These are phyloP conservation scores for Udeniomyces megalosporus DNA, from an alignment of 768 basidiomycete genomes.

Conservation along the genomic window DNA sequence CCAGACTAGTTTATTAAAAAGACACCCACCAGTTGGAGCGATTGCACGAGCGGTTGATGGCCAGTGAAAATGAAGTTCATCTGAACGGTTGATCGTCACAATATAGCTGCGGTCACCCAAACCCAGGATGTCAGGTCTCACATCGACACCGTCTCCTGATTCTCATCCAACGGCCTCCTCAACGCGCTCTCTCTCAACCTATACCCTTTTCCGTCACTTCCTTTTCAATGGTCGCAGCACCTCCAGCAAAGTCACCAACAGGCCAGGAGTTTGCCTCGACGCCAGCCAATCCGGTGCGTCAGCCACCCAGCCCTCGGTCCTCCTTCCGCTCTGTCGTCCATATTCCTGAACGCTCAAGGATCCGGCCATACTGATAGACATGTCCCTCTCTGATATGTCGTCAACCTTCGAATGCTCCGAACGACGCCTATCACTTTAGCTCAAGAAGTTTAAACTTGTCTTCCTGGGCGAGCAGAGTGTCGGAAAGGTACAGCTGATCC, in stretches of 20 bases:
- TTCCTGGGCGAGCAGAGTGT: constrained; percentile 93
- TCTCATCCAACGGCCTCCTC: no score
- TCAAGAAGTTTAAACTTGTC: constrained; percentile 92
- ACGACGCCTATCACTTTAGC: constrained; percentile 28
- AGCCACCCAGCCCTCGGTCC: neutral
- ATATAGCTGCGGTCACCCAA: no score
- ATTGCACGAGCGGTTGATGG: no score
- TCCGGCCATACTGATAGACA: neutral
- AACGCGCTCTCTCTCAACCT: neutral
- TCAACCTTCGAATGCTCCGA: neutral
- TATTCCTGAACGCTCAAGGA: neutral
- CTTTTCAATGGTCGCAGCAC: constrained; percentile 4
- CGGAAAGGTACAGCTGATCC: constrained; percentile 41
- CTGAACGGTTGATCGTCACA: no score
- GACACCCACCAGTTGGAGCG: neutral
- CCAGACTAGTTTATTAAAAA: neutral
- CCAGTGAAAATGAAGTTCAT: no score
- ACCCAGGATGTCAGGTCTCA: no score
- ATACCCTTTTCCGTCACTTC: neutral
- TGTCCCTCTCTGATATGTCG: no score
- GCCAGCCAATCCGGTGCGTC: constrained; percentile 12
- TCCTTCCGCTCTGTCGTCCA: neutral
- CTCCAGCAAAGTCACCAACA: constrained; percentile 10
- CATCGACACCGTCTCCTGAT: no score
- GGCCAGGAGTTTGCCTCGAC: constrained; percentile 12